phyloP scores from a whole-genome alignment of 2,329 filamentous ascomycete genomes.

The Lachnellula cervina region DNA sequence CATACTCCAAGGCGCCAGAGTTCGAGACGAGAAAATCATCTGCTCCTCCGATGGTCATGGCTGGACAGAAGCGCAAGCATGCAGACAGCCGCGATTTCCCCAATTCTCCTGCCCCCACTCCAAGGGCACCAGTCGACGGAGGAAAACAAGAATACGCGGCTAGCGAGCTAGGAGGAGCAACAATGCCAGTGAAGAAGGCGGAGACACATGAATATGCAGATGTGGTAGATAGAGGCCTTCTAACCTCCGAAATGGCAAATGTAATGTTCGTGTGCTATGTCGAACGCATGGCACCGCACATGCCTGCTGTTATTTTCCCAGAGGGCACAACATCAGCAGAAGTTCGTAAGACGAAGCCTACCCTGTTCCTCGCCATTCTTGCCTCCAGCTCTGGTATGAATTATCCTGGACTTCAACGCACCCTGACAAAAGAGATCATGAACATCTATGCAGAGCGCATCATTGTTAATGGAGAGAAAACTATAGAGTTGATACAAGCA shows the following conservation, averaged over 20 bases:
- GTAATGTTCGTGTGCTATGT: constrained; percentile 55
- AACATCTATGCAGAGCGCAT: constrained; percentile 43
- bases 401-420: constrained; percentile 38
- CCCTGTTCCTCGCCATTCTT: constrained; percentile 67
- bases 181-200: constrained; percentile 4
- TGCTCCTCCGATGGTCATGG: constrained; percentile 31
- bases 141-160: background rate
- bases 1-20: constrained; percentile 25
- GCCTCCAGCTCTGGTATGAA: constrained; percentile 54
- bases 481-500: constrained; percentile 46
- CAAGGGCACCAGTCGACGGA: constrained; percentile 2
- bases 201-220: constrained; percentile 33
- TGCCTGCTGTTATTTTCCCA: constrained; percentile 59
- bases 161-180: background rate
- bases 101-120: constrained; percentile 1
- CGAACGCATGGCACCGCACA: constrained; percentile 53
- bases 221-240: constrained; percentile 52
- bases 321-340: constrained; percentile 48
- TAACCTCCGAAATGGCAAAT: constrained; percentile 51
- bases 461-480: constrained; percentile 46
- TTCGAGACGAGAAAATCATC: constrained; percentile 20
- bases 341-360: constrained; percentile 54
- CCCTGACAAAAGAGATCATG: constrained; percentile 44
- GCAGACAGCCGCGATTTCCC: constrained; percentile 20
- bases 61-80: constrained; percentile 33